Evolutionary conservation across 257 asterid species (phyloP).

Genomic region (Solanum pennellii): DNA sequence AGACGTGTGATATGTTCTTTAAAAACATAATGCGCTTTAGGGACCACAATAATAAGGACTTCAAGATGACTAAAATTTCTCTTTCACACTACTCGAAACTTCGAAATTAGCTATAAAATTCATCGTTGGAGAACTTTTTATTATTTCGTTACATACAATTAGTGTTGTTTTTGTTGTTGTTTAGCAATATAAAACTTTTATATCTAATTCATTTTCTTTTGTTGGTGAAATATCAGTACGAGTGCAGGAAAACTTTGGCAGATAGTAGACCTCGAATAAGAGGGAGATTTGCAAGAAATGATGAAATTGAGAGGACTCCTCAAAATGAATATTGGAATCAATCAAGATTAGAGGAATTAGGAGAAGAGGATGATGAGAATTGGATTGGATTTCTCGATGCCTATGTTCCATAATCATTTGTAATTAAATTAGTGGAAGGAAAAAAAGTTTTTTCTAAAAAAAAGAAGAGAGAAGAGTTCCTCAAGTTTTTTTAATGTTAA

Average conservation of each 20-base stretch:
- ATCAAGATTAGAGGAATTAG: constrained; percentile 16
- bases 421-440: neutral
- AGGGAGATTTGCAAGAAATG: constrained; percentile 77
- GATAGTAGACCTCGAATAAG: constrained; percentile 81
- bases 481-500: constrained; percentile 21
- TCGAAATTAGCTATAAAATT: neutral
- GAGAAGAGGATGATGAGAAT: constrained; percentile 44
- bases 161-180: neutral
- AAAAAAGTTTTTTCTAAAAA: neutral
- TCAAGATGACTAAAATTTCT: neutral
- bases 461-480: constrained; percentile 7
- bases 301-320: constrained; percentile 39
- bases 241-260: constrained; percentile 85
- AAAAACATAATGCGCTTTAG: neutral
- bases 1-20: neutral
- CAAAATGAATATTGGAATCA: constrained; percentile 41
- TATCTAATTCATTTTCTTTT: neutral
- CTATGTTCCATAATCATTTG: constrained; percentile 27
- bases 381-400: constrained; percentile 65
- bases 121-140: neutral
- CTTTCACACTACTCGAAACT: neutral
- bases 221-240: constrained; percentile 34
- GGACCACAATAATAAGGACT: neutral
- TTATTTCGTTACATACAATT: neutral
- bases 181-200: neutral